Evolutionary conservation across 768 basidiomycete genomes (phyloP).

Genomic region (Filobasidium wieringae): DNA sequence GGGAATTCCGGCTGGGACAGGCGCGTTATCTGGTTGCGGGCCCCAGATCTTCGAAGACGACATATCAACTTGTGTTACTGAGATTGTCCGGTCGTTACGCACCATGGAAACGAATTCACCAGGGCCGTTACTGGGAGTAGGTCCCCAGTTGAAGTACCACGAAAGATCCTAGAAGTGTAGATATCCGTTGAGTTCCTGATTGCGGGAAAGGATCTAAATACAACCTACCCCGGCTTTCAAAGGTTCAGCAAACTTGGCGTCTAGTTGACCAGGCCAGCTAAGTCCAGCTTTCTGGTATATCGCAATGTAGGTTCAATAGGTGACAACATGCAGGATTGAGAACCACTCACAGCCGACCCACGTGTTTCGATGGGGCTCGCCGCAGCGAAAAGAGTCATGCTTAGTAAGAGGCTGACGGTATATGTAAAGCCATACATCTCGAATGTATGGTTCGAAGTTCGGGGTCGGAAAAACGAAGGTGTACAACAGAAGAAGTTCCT

Average conservation of each 20-base stretch:
- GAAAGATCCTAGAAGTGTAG: neutral
- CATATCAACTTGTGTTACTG: neutral
- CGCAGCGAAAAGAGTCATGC: too few relatives aligned
- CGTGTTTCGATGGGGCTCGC: too few relatives aligned
- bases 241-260: neutral
- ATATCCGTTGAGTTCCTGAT: neutral
- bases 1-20: neutral
- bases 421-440: neutral
- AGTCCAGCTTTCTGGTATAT: neutral
- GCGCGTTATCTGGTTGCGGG: neutral
- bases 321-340: neutral
- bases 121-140: neutral
- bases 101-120: constrained; percentile 4
- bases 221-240: neutral
- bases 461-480: neutral
- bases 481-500: too few relatives aligned
- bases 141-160: constrained; percentile 8
- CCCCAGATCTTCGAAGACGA: neutral
- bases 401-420: neutral
- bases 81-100: neutral
- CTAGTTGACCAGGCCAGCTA: neutral
- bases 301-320: neutral
- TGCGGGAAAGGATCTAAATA: too few relatives aligned
- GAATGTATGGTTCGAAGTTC: neutral
- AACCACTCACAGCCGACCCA: neutral